Conservation (phyloP, 2,329 filamentous ascomycete genomes). For the Fusarium oligoseptatum region DNA sequence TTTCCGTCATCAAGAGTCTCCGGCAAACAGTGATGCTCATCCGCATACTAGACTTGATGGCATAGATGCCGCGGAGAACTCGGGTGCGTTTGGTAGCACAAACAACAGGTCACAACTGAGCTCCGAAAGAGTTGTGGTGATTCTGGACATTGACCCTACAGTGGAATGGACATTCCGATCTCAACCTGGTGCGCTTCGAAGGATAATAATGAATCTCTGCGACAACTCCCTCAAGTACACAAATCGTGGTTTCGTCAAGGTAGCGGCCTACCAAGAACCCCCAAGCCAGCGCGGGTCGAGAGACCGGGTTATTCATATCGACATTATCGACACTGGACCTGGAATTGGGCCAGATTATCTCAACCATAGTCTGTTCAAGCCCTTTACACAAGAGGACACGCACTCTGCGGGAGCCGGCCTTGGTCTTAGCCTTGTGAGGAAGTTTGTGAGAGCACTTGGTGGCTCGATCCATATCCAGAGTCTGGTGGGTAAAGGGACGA, state of each 20-base stretch:
- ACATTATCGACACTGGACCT: conserved; percentile 72
- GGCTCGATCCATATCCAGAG: conserved; percentile 71
- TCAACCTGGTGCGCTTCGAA: conserved; percentile 64
- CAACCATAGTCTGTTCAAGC: conserved; percentile 69
- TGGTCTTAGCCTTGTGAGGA: conserved; percentile 73
- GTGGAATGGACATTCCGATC: conserved; percentile 67
- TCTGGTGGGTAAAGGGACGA: conserved; percentile 53
- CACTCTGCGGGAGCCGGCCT: conserved; percentile 73
- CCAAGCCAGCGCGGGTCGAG: background rate
- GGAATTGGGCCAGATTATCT: conserved; percentile 76
- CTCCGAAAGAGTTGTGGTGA: conserved; percentile 37
- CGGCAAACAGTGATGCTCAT: background rate
- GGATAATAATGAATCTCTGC: conserved; percentile 73
- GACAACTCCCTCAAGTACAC: conserved; percentile 76
- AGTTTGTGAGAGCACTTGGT: conserved; percentile 69
- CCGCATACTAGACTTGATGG: conserved; percentile 24
- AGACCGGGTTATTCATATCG: conserved; percentile 51
- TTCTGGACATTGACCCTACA: conserved; percentile 56
- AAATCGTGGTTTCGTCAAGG: conserved; percentile 48
- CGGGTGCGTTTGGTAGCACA: background rate
- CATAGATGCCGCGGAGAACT: conserved; percentile 27
- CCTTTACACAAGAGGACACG: conserved; percentile 74
- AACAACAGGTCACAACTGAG: background rate
- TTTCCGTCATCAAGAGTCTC: background rate
- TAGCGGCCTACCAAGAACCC: conserved; percentile 43